These are phyloP conservation scores for Fusarium brevicatenulatum DNA, from an alignment of 2,329 filamentous ascomycete genomes.

Conservation along the genomic window DNA sequence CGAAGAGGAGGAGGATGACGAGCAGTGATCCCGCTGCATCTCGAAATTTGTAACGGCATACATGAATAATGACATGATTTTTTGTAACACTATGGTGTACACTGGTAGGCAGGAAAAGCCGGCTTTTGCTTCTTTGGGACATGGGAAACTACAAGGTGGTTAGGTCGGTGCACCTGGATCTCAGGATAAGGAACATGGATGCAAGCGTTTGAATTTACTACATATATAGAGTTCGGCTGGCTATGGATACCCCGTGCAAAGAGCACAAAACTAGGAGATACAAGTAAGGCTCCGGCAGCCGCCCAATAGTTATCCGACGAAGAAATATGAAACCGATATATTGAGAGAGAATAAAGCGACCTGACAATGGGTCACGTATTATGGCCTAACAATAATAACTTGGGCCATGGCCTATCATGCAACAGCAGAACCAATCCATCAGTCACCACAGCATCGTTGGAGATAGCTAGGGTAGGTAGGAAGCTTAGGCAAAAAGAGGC, in stretches of 20 bases:
- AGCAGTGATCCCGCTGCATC: constrained; percentile 43
- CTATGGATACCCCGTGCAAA: constrained; percentile 41
- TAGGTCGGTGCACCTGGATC: constrained; percentile 17
- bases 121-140: neutral
- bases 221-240: constrained; percentile 26
- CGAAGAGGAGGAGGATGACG: constrained; percentile 54
- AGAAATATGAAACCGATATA: constrained; percentile 2
- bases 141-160: constrained; percentile 10
- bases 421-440: neutral
- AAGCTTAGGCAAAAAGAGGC: neutral
- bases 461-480: neutral
- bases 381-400: neutral
- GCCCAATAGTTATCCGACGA: neutral
- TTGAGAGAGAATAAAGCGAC: neutral
- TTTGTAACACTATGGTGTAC: constrained; percentile 33
- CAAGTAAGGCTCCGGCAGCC: constrained; percentile 18
- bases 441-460: neutral
- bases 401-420: neutral
- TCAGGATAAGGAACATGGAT: constrained; percentile 16
- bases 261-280: constrained; percentile 24
- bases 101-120: constrained; percentile 9
- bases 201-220: constrained; percentile 25
- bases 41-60: neutral
- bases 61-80: constrained; percentile 35
- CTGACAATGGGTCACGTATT: neutral